These are phyloP conservation scores for Sambucus nigra DNA, from an alignment of 129 eudicot species.

Conservation along the genomic window DNA sequence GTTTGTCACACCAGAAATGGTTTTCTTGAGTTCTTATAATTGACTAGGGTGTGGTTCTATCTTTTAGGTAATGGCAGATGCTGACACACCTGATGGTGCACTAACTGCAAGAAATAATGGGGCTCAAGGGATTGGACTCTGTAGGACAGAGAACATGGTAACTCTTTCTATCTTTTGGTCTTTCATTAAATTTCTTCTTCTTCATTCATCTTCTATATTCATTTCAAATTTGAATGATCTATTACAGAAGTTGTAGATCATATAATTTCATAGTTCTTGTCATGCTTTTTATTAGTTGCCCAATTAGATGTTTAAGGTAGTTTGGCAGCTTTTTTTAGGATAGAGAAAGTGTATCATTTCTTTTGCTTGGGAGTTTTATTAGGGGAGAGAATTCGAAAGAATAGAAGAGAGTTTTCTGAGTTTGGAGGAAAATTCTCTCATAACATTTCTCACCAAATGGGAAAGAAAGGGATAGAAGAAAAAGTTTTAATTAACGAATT, in stretches of 20 bases:
- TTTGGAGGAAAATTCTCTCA: too few species aligned
- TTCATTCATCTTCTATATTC: not conserved
- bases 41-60: conserved; percentile 4
- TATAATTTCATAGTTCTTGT: not conserved
- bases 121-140: conserved; percentile 97
- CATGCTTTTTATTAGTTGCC: too few species aligned
- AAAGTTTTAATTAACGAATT: too few species aligned
- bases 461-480: too few species aligned
- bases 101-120: conserved; percentile 86
- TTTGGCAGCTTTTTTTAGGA: too few species aligned
- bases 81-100: conserved; percentile 96
- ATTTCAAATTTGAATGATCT: not conserved
- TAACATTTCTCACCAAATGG: too few species aligned
- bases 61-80: conserved; percentile 97
- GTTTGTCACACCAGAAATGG: not conserved
- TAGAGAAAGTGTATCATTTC: too few species aligned
- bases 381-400: too few species aligned
- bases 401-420: too few species aligned
- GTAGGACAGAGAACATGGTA: conserved; percentile 99
- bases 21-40: not conserved
- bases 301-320: too few species aligned
- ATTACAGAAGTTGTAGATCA: not conserved
- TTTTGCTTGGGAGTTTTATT: too few species aligned
- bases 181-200: not conserved
- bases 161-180: conserved; percentile 3